Evolutionary conservation across 1,284 basidiomycete genomes (phyloP).

Genomic region (Trametes hirsuta): DNA sequence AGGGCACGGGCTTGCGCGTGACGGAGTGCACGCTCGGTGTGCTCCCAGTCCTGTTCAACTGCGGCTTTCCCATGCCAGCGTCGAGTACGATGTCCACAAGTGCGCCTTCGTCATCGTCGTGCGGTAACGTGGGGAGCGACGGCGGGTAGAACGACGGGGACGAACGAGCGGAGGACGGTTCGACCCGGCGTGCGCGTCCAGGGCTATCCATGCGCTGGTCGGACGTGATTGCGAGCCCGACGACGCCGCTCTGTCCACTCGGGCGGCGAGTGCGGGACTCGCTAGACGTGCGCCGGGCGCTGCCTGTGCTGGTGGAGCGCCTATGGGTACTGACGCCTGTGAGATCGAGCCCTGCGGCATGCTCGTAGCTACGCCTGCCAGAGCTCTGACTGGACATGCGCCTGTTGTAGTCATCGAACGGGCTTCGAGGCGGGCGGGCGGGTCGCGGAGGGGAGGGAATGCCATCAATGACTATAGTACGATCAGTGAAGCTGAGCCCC

Average conservation of each 20-base stretch:
- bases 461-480: constrained; percentile 23
- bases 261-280: constrained; percentile 15
- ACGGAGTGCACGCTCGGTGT: constrained; percentile 15
- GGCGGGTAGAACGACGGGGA: constrained; percentile 64
- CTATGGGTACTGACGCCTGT: constrained; percentile 26
- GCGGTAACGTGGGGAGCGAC: constrained; percentile 39
- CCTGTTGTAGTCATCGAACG: constrained; percentile 26
- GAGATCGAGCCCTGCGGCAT: constrained; percentile 16
- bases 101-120: constrained; percentile 37
- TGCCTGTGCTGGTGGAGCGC: constrained; percentile 11
- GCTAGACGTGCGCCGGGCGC: not conserved
- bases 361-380: not conserved
- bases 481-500: constrained; percentile 18
- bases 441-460: not conserved
- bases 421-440: constrained; percentile 13
- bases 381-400: not conserved
- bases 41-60: constrained; percentile 5
- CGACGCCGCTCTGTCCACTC: constrained; percentile 17
- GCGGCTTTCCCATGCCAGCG: no score
- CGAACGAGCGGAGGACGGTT: constrained; percentile 40
- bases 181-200: constrained; percentile 24
- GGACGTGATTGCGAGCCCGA: constrained; percentile 27
- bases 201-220: constrained; percentile 17
- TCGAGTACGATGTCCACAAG: constrained; percentile 16
- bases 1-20: constrained; percentile 21